These are phyloP conservation scores for Solanum bulbocastanum DNA, from an alignment of 257 asterid genomes.

Conservation along the genomic window DNA sequence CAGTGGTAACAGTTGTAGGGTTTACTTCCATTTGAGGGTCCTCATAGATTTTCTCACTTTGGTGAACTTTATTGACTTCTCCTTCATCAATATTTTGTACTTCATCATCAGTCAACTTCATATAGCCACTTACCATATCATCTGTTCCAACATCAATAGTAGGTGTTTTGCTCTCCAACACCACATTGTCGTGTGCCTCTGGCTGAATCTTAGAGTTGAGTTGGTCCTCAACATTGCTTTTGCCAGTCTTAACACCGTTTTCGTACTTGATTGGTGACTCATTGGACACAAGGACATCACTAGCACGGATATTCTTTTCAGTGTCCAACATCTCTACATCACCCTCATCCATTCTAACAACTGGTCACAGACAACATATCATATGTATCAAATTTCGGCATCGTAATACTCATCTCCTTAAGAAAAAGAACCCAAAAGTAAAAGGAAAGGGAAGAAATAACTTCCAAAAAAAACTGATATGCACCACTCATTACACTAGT, in stretches of 20 bases:
- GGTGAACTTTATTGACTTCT: background rate
- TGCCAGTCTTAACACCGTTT: background rate
- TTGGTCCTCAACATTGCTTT: background rate
- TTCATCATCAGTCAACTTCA: constrained; percentile 11
- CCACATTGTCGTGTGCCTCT: background rate
- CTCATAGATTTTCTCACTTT: too few relatives aligned
- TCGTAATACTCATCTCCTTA: background rate
- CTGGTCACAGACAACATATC: constrained; percentile 4
- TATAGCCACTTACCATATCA: constrained; percentile 11
- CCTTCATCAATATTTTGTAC: background rate
- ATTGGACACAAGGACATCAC: background rate
- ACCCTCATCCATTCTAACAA: constrained; percentile 26
- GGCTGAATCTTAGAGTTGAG: background rate
- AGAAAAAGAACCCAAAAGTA: background rate
- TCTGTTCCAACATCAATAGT: constrained; percentile 11
- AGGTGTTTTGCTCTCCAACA: constrained; percentile 14
- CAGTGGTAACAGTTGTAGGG: background rate
- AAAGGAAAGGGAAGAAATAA: background rate
- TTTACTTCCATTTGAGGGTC: background rate
- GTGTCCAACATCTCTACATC: constrained; percentile 45
- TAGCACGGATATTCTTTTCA: constrained; percentile 8
- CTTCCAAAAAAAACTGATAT: background rate
- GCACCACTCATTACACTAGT: background rate
- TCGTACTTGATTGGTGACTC: background rate
- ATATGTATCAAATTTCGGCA: background rate